Evolutionary conservation across 176 grass and related monocot species (phyloP).

Genomic region (Cymbopogon citratus): DNA sequence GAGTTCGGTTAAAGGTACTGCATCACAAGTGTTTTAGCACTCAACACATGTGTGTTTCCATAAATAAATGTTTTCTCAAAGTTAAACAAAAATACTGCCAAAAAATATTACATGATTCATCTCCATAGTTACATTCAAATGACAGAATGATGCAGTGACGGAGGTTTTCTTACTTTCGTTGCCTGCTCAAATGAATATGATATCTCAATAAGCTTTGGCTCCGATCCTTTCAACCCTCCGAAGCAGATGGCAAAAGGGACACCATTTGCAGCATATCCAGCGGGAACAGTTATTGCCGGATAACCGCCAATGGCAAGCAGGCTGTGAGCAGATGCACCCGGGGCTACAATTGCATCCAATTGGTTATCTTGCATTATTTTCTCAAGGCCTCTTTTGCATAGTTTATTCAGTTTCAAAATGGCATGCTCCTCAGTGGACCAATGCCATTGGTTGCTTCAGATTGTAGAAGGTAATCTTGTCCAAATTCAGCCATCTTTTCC

Average conservation of each 20-base stretch:
- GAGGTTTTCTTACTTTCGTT: slow-evolving; percentile 50
- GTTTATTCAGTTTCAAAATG: slow-evolving; percentile 45
- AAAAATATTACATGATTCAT: neutral
- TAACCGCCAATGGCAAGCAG: slow-evolving; percentile 68
- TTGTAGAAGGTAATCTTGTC: slow-evolving; percentile 51
- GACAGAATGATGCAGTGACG: slow-evolving; percentile 29
- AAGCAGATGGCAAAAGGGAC: slow-evolving; percentile 66
- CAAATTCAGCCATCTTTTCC: slow-evolving; percentile 62
- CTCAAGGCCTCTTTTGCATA: slow-evolving; percentile 51
- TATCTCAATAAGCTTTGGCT: slow-evolving; percentile 57
- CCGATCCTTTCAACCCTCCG: slow-evolving; percentile 68
- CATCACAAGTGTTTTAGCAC: neutral
- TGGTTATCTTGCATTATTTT: slow-evolving; percentile 50
- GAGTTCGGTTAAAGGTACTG: neutral
- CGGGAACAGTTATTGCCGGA: slow-evolving; percentile 64
- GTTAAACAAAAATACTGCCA: neutral
- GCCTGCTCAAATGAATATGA: slow-evolving; percentile 77
- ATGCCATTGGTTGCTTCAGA: slow-evolving; percentile 62
- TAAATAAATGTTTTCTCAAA: neutral
- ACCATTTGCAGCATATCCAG: slow-evolving; percentile 46
- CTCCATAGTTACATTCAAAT: slow-evolving; percentile 32
- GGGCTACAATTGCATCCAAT: slow-evolving; percentile 61
- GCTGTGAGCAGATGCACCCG: slow-evolving; percentile 36
- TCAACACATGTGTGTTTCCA: slow-evolving; percentile 12
- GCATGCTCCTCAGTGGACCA: slow-evolving; percentile 41